Evolutionary conservation across 108 stramenopile species (phyloP), one percentile per base, ranked within the genome.

Genomic region (Fistulifera solaris): DNA sequence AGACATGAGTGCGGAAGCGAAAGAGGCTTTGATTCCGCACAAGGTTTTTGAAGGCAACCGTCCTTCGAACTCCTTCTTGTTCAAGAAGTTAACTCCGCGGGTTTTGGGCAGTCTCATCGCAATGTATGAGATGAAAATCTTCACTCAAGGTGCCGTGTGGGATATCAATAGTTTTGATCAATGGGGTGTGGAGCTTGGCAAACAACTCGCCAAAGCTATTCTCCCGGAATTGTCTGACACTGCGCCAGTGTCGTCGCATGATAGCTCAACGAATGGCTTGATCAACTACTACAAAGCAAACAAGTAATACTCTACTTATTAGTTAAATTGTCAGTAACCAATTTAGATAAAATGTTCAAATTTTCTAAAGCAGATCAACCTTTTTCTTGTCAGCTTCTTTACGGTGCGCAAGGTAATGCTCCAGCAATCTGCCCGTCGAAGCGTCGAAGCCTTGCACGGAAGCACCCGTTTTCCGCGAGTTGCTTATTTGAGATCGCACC

Each of bases 141-240:
- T 90, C 40, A 88, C 92, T n/a, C 95, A 98, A 76, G 98, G 96
- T 44, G 96, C 94, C 56, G 60, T 99, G 38, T 99, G 98, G 98
- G 91, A 94, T 38, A 77, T 99, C 57, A 96, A 98, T 60, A 79
- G 80, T 16, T 99, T 99, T 68, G 98, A 99, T 71, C 94, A 94
- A 66, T 94, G 91, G 91, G 93, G 93, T 35, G 92, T 96, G 17
- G 88, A 94, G 80, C 90, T 98, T 40, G 98, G 98, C 38, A 97
- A 98, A 86, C 85, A 77, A 46, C 78, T 97, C 43, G 98, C 98
- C 27, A 88, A 78, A 77, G 73, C 57, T 22, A 89, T 83, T 52
- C 63, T 83, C 11, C 87, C 87, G n/a, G 87, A 88, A 62, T 62
- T 88, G 50, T 48, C 49, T 5, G 67, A 58, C 25, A 24, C 24